A percentile compares a stretch with the other conserved stretches of the same genome.
Conservation (phyloP, 78 protist species). For the Dictyostelium citrinum region DNA sequence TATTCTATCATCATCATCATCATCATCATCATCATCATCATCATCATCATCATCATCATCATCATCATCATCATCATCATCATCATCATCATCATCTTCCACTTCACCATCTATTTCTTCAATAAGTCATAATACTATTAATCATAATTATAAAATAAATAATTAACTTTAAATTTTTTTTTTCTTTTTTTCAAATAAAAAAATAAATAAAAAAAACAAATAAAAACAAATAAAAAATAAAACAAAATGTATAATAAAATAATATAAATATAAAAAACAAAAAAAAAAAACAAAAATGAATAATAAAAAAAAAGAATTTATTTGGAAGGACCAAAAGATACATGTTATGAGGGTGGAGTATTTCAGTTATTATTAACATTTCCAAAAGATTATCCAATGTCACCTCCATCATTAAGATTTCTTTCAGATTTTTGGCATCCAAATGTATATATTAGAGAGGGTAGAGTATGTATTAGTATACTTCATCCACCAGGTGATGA, state of each 20-base stretch:
- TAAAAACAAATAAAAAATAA: neutral
- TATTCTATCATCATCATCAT: too few relatives aligned
- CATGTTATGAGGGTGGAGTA: slow-evolving; percentile 66
- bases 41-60: too few relatives aligned
- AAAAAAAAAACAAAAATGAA: neutral
- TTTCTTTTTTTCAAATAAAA: too few relatives aligned
- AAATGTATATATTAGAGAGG: slow-evolving; percentile 82
- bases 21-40: too few relatives aligned
- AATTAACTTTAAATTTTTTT: neutral
- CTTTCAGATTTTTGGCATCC: slow-evolving; percentile 91
- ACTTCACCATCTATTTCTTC: slow-evolving; percentile 1
- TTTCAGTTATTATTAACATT: slow-evolving; percentile 47
- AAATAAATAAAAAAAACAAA: neutral
- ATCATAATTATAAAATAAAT: neutral
- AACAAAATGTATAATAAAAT: neutral
- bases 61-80: slow-evolving; percentile 24
- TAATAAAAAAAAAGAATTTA: neutral
- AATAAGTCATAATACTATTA: neutral
- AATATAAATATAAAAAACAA: neutral
- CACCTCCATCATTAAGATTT: slow-evolving; percentile 87
- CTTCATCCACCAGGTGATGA: slow-evolving; percentile 89
- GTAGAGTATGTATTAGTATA: slow-evolving; percentile 92
- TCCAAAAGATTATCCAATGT: slow-evolving; percentile 92
- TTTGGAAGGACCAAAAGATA: slow-evolving; percentile 57
- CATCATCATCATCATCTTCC: neutral